Evolutionary conservation across 75 land plant genomes (phyloP), one percentile per base, ranked within the genome.

Genomic region (Cunninghamia lanceolata): DNA sequence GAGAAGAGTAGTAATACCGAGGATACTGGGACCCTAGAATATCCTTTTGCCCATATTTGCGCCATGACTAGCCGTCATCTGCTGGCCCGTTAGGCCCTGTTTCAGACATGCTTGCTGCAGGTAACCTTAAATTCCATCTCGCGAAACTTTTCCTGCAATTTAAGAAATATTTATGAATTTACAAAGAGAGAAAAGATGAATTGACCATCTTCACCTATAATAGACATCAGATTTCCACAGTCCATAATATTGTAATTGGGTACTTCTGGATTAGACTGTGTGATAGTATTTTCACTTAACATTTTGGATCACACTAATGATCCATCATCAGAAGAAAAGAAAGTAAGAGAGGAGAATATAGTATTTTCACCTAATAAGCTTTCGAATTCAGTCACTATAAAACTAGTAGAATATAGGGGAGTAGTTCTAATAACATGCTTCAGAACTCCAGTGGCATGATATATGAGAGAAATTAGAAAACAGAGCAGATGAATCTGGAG

Each of bases 1-100:
- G 21, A 38, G 28, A 21, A 46, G n/a, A 46, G 32, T 34, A 36
- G 36, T 28, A 68, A 19, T 40, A 91, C 89, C 89, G 83, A 34
- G 89, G 89, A 76, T 87, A 45, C 42, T 45, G 50, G 9, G 89
- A 74, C 56, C 89, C 89, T 6, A 87, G 75, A 73, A 89, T 89
- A 73, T 87, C 89, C 71, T 89, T 89, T 76, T 89, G 89, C 14
- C 89, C 89, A 63, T 89, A 89, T 45, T 89, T 89, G 32, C 89
- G 83, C 89, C 89, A 89, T 13, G 84, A 39, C 28, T 83, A 70
- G 15, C 89, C 89, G 35, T 89, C 89, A 25, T 89, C 88, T 25
- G 82, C 25, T 4, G 82, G 43, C 82, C 46, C 82, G 7, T 80
- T 47, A 21, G 82, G 0, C 14, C 47, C 82, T 28, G 82, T 43